phyloP scores from a whole-genome alignment of 2,329 filamentous ascomycete species.

The Fusarium proliferatum region DNA sequence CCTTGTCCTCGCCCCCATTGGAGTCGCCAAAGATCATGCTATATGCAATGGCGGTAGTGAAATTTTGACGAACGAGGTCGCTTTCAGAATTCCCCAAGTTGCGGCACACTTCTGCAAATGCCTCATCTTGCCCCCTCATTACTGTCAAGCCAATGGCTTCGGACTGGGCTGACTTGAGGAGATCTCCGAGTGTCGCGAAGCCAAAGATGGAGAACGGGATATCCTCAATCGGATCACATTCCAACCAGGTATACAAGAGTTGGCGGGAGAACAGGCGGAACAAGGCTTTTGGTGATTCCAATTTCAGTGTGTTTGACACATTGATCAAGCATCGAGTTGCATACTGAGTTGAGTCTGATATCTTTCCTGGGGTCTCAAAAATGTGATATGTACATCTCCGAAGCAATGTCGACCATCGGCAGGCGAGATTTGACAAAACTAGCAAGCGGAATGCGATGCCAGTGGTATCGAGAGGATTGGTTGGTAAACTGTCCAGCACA shows the following conservation, averaged over 20 bases:
- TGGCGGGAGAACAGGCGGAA: constrained; percentile 90
- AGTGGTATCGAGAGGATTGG: constrained; percentile 76
- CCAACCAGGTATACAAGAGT: constrained; percentile 90
- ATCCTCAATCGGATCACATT: constrained; percentile 70
- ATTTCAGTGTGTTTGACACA: constrained; percentile 72
- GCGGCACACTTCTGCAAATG: constrained; percentile 69
- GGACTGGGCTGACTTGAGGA: constrained; percentile 76
- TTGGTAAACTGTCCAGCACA: constrained; percentile 81
- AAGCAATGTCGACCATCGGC: constrained; percentile 85
- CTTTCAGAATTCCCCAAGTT: constrained; percentile 64
- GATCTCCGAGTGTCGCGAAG: constrained; percentile 74
- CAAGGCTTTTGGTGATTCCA: constrained; percentile 75
- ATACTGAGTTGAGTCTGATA: constrained; percentile 73
- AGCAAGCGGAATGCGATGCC: constrained; percentile 87
- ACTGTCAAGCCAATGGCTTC: constrained; percentile 84
- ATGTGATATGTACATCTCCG: constrained; percentile 92
- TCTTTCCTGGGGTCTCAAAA: constrained; percentile 86
- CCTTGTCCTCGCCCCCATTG: constrained; percentile 49
- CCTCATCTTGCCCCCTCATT: constrained; percentile 79
- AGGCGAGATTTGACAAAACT: constrained; percentile 80
- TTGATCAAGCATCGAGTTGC: constrained; percentile 76
- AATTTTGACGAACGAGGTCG: constrained; percentile 73
- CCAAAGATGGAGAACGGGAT: constrained; percentile 90
- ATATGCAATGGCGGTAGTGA: constrained; percentile 85
- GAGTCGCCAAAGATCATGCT: constrained; percentile 72